Conservation (phyloP, 2,329 filamentous ascomycete genomes). For the Xenosphaeropsis pyriputrescens region DNA sequence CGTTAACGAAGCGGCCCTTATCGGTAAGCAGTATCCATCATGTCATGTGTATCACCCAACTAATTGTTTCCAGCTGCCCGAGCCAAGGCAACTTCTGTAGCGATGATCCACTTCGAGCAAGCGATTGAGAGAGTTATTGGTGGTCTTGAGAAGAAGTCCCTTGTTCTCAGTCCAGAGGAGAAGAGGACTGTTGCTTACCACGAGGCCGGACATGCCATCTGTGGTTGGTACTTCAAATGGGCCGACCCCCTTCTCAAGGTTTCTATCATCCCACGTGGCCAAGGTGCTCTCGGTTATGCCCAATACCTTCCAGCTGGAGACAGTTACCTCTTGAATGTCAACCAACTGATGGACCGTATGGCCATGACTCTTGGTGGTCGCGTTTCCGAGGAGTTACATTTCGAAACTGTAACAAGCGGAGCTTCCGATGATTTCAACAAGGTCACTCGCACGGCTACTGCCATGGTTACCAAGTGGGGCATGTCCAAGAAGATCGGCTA, state of each 20-base stretch:
- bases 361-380: conserved; percentile 96
- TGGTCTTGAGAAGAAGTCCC: conserved; percentile 91
- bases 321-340: conserved; percentile 87
- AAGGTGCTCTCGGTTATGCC: conserved; percentile 86
- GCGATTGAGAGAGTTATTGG: conserved; percentile 96
- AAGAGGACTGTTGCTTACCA: conserved; percentile 96
- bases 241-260: conserved; percentile 98
- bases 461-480: conserved; percentile 99
- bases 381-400: conserved; percentile 91
- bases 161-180: conserved; percentile 85
- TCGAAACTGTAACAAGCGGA: conserved; percentile 88
- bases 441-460: conserved; percentile 86
- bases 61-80: conserved; percentile 58
- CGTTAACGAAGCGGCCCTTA: conserved; percentile 91
- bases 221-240: conserved; percentile 92
- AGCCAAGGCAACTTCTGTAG: conserved; percentile 63
- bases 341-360: conserved; percentile 98
- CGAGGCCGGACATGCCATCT: conserved; percentile 95
- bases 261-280: conserved; percentile 92
- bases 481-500: conserved; percentile 94
- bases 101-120: conserved; percentile 87
- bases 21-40: conserved; percentile 46
- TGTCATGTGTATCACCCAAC: conserved; percentile 8
- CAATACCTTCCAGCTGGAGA: conserved; percentile 91
- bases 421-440: conserved; percentile 98